Base-by-base conservation (phyloP, 2,329 filamentous ascomycete species). In the Curvularia spicifera region DNA sequence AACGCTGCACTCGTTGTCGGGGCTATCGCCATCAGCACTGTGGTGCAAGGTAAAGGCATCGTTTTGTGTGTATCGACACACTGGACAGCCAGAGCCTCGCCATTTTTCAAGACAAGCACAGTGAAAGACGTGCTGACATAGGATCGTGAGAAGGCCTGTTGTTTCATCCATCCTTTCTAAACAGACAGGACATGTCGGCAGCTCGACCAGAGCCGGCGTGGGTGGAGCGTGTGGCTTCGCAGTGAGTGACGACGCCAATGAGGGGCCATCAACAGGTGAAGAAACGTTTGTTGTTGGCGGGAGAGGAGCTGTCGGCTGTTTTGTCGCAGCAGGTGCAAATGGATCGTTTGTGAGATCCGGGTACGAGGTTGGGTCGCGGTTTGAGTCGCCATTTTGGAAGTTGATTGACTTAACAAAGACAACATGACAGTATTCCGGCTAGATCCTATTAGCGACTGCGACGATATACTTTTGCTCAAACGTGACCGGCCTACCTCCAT, bases 101-200 rank as follows among this genome's bases (percentile, higher is more conserved):
- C 95, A 99, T 73, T 95, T 98, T 71, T 97, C 91, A 0, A 99
- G 83, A 77, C 95, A 99, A 1, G 89, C 93, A 73, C 95, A 98
- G 76, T 99, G 95, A 73, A 99, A 99, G 51, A 98, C 92, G 71
- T 99, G 95, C 71, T 98, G 94, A 74, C 95, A 99, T 29, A 96
- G 89, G 40, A 98, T 98, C 0, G 95, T 99, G 73, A 99, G 86
- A 2, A 99, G 82, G 0, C 95, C 95, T 0, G 93, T 96, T 0
- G 93, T 97, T 75, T 98, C 94, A 71, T 99, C 95, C 95, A 99
- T 99, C 47, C 94, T 89, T 76, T 99, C 95, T 5, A 99, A 84
- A 66, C 95, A 99, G 9, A 99, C 95, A 0, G 95, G 93, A 65
- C 95, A 99, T 1, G 95, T 98, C 1, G 95, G 95, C 12, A 99